Evolutionary conservation across 176 grass and related monocot species (phyloP), one percentile per base, ranked within the genome.

Genomic region (Zea mays): DNA sequence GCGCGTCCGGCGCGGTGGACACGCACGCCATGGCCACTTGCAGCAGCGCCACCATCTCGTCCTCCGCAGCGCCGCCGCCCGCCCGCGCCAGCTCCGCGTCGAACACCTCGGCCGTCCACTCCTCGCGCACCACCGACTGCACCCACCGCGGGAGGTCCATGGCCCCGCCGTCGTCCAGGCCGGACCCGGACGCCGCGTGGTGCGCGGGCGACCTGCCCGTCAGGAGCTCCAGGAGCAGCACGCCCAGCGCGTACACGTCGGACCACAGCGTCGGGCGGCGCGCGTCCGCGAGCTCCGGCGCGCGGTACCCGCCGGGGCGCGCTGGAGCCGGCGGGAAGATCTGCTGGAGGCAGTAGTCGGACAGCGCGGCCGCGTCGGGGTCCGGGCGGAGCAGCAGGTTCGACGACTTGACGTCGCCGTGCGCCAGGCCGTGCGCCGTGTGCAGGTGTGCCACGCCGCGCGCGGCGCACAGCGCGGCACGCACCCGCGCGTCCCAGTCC

Each of bases 101-200:
- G 86, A 97, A 97, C 72, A 97, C 94, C 89, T 97, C 94, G 1
- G 91, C 87, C 36, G 94, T 97, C 94, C 91, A 94, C 85, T 97
- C 94, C 86, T 97, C 94, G 12, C 91, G 75, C 79, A 97, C 94
- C 77, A 97, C 91, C 39, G 94, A 97, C 73, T 93, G 94, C 64
- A 97, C 94, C 91, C 91, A 97, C 45, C 89, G 52, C 4, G 94
- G 94, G 43, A 97, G 86, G 83, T 97, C 94, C 21, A 92, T 39
- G 4, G 40, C 62, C 16, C 86, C 89, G n/a, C 83, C 84, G 50
- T 78, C 86, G 2, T 85, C 52, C 4, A 87, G 45, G 56, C 50
- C 49, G 52, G 84, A 72, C 60, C 48, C 48, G 48, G 84, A 71
- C 58, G 73, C 44, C 54, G 73, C 63, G 50, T 83, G 79, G 58